Conservation (phyloP, 2,329 filamentous ascomycete species). For the Epichloe baconii region DNA sequence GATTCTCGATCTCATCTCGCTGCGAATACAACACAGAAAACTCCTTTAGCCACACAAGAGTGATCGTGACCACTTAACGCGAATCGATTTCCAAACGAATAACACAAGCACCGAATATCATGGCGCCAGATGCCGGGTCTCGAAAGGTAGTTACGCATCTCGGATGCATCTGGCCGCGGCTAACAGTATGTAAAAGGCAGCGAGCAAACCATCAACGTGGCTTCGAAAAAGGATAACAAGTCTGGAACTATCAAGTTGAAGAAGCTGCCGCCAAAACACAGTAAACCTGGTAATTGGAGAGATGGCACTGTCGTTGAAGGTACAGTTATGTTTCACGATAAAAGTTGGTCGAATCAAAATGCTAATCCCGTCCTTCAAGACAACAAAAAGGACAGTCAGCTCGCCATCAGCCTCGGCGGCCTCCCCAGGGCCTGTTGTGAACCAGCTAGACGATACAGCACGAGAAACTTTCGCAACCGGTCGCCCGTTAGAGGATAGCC, state of each 20-base stretch:
- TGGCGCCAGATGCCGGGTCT: conserved; percentile 12
- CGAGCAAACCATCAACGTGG: conserved; percentile 49
- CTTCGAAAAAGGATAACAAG: conserved; percentile 40
- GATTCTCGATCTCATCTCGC: neutral
- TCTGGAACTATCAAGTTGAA: conserved; percentile 48
- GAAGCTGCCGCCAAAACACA: conserved; percentile 47
- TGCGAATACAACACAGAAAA: neutral
- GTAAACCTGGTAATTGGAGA: conserved; percentile 58
- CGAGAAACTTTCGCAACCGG: conserved; percentile 72
- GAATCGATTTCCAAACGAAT: neutral
- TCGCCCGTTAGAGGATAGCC: conserved; percentile 64
- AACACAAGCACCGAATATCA: conserved; percentile 3
- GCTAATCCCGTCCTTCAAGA: conserved; percentile 20
- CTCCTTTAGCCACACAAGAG: neutral
- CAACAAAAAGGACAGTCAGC: conserved; percentile 35
- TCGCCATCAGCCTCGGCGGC: conserved; percentile 28
- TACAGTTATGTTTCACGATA: conserved; percentile 19
- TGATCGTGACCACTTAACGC: neutral
- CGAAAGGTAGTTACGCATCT: conserved; percentile 16
- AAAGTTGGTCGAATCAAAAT: neutral
- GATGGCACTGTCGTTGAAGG: conserved; percentile 52
- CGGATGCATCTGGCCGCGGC: neutral
- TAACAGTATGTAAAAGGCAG: neutral
- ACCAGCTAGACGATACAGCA: conserved; percentile 61
- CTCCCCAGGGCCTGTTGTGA: conserved; percentile 44